A percentile compares a stretch with the other conserved stretches of the same genome.
Conservation (phyloP, 2,329 filamentous ascomycete species). For the Fusarium verrucosum region DNA sequence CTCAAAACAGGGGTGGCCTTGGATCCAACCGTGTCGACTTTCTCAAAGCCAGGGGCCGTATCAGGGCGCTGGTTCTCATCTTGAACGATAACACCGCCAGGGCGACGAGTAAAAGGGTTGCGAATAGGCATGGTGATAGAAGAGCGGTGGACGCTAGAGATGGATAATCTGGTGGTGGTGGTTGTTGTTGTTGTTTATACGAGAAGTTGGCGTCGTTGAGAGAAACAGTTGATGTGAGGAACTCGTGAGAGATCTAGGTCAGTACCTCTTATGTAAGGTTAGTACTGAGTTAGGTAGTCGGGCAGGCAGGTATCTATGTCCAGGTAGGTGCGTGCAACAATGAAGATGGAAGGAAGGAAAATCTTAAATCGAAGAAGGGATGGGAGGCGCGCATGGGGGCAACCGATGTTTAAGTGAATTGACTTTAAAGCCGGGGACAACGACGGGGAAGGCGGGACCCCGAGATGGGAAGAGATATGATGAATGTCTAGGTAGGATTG, state of each 20-base stretch:
- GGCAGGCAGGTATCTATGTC: too few relatives aligned
- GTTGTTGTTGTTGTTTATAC: slow-evolving; percentile 19
- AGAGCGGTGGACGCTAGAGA: slow-evolving; percentile 12
- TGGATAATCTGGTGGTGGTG: slow-evolving; percentile 8
- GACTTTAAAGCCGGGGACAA: slow-evolving; percentile 34
- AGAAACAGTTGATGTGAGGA: not conserved
- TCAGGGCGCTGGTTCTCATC: slow-evolving; percentile 65
- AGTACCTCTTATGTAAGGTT: too few relatives aligned
- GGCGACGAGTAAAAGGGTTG: slow-evolving; percentile 74
- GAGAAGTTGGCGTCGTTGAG: slow-evolving; percentile 15
- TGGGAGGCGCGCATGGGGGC: slow-evolving; percentile 16
- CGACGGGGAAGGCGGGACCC: slow-evolving; percentile 22
- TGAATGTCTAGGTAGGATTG: slow-evolving; percentile 1
- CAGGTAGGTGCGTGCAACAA: not conserved
- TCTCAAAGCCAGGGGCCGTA: slow-evolving; percentile 63
- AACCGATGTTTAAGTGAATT: slow-evolving; percentile 36
- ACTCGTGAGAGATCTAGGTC: not conserved
- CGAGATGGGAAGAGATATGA: slow-evolving; percentile 14
- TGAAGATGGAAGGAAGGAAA: slow-evolving; percentile 9
- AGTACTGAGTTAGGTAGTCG: too few relatives aligned
- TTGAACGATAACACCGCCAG: slow-evolving; percentile 54
- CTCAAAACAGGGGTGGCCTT: slow-evolving; percentile 70
- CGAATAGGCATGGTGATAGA: slow-evolving; percentile 70
- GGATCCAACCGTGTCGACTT: slow-evolving; percentile 69
- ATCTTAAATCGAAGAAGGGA: slow-evolving; percentile 12